phyloP scores from a whole-genome alignment of 768 basidiomycete genomes.

The Naganishia kalamii region DNA sequence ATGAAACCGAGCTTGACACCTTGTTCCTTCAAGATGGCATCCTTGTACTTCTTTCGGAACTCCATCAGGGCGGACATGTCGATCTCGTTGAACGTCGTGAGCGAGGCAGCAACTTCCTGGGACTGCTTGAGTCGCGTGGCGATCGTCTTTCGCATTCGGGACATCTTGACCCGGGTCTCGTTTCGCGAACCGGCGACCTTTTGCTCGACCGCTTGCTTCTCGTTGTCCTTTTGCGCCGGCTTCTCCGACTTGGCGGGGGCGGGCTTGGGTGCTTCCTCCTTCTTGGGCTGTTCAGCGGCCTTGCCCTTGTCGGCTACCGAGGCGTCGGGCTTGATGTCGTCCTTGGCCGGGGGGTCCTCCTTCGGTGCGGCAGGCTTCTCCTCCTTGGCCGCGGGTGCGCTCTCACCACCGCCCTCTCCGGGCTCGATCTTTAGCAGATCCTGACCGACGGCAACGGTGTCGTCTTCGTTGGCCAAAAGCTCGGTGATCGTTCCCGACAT shows the following conservation, averaged over 20 bases:
- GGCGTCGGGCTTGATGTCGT: slow-evolving; percentile 29
- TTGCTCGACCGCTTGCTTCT: slow-evolving; percentile 39
- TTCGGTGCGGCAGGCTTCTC: slow-evolving; percentile 37
- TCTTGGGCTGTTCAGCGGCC: slow-evolving; percentile 45
- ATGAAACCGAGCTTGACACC: slow-evolving; percentile 98
- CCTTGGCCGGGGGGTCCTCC: slow-evolving; percentile 28
- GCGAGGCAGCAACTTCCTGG: slow-evolving; percentile 89
- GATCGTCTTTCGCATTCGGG: slow-evolving; percentile 93
- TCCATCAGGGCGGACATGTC: slow-evolving; percentile 96
- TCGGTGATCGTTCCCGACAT: slow-evolving; percentile 79
- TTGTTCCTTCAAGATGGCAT: slow-evolving; percentile 76
- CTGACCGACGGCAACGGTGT: slow-evolving; percentile 89
- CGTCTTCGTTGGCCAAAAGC: slow-evolving; percentile 80
- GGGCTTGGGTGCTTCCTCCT: slow-evolving; percentile 46
- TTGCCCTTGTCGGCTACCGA: slow-evolving; percentile 23
- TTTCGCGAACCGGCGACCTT: slow-evolving; percentile 57
- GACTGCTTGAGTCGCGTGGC: slow-evolving; percentile 96
- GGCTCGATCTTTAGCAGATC: slow-evolving; percentile 86
- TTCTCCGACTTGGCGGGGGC: slow-evolving; percentile 37
- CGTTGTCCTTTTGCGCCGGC: slow-evolving; percentile 34
- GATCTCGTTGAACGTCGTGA: slow-evolving; percentile 99
- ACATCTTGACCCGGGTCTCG: slow-evolving; percentile 98
- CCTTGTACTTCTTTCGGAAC: slow-evolving; percentile 91
- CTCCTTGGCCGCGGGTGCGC: slow-evolving; percentile 34
- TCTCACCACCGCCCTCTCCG: slow-evolving; percentile 56